These are phyloP conservation scores for Kockiozyma suomiensis DNA, from an alignment of 805 yeast genomes.

Conservation along the genomic window DNA sequence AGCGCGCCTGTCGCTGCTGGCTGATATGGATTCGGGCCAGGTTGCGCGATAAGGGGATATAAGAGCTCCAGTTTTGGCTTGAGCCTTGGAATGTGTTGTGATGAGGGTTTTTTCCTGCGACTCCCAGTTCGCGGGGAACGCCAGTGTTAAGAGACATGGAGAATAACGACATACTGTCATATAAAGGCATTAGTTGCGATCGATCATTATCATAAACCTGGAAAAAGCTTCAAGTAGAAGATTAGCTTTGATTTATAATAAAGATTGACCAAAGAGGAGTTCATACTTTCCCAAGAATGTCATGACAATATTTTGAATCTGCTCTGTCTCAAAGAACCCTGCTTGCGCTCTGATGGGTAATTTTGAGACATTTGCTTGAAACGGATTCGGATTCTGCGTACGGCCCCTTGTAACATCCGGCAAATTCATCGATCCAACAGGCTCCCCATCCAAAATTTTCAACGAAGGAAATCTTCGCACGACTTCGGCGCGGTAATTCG, in stretches of 20 bases:
- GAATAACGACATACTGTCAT: constrained; percentile 82
- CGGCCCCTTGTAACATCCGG: constrained; percentile 7
- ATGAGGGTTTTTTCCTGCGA: constrained; percentile 17
- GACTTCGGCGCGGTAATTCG: constrained; percentile 58
- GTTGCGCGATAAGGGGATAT: constrained; percentile 76
- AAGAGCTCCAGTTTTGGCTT: constrained; percentile 43
- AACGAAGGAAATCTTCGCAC: constrained; percentile 77
- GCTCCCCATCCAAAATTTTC: constrained; percentile 72
- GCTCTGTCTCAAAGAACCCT: constrained; percentile 79
- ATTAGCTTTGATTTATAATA: no score
- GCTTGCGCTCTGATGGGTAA: constrained; percentile 50
- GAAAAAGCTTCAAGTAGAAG: constrained; percentile 57
- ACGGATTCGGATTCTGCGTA: constrained; percentile 14
- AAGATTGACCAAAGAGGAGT: no score
- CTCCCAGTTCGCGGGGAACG: constrained; percentile 51
- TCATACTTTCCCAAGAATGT: constrained; percentile 58
- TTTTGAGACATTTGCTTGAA: constrained; percentile 21
- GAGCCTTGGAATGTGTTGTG: constrained; percentile 5
- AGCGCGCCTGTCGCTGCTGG: constrained; percentile 54
- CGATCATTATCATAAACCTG: constrained; percentile 83
- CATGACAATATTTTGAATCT: constrained; percentile 70
- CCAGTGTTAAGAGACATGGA: constrained; percentile 75
- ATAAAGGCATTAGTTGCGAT: constrained; percentile 65
- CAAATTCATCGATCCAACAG: constrained; percentile 64
- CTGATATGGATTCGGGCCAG: constrained; percentile 60